phyloP scores from a whole-genome alignment of 495 filamentous ascomycete species.

The Penicillium paxilli region DNA sequence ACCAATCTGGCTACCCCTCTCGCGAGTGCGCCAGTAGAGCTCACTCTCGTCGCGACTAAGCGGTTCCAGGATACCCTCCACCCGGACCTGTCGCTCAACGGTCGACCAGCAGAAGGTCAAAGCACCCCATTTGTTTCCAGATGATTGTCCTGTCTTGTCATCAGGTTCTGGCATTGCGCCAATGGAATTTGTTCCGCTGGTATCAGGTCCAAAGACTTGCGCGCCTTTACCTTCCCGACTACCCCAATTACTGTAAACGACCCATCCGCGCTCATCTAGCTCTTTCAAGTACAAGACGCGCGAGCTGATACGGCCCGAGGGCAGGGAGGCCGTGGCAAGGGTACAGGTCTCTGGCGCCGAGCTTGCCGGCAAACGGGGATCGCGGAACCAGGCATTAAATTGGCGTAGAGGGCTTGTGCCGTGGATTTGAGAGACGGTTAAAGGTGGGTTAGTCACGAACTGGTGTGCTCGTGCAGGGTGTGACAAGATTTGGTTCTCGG shows the following conservation, averaged over 20 bases:
- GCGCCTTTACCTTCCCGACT: constrained; percentile 53
- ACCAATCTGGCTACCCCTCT: constrained; percentile 78
- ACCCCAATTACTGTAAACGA: constrained; percentile 90
- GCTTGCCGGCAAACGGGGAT: constrained; percentile 60
- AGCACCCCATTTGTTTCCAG: constrained; percentile 45
- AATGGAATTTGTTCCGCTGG: constrained; percentile 6
- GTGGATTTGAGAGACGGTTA: constrained; percentile 41
- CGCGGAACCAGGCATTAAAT: constrained; percentile 84
- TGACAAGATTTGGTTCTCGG: constrained; percentile 37
- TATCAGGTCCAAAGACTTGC: constrained; percentile 38
- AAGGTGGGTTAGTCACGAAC: constrained; percentile 47
- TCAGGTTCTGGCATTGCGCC: constrained; percentile 32
- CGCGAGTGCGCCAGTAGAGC: constrained; percentile 81
- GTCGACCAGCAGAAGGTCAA: constrained; percentile 56
- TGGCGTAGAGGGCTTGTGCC: constrained; percentile 65
- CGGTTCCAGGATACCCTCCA: constrained; percentile 74
- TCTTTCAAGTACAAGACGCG: constrained; percentile 93
- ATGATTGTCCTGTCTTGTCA: constrained; percentile 9
- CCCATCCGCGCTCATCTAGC: constrained; percentile 68
- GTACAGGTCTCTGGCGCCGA: constrained; percentile 72
- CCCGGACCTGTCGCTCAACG: constrained; percentile 80
- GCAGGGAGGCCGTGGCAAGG: constrained; percentile 82
- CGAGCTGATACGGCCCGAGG: constrained; percentile 78
- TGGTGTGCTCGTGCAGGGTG: constrained; percentile 47
- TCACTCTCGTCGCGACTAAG: constrained; percentile 73